phyloP scores from a whole-genome alignment of 768 basidiomycete species.

The Psilocybe subaeruginosa region DNA sequence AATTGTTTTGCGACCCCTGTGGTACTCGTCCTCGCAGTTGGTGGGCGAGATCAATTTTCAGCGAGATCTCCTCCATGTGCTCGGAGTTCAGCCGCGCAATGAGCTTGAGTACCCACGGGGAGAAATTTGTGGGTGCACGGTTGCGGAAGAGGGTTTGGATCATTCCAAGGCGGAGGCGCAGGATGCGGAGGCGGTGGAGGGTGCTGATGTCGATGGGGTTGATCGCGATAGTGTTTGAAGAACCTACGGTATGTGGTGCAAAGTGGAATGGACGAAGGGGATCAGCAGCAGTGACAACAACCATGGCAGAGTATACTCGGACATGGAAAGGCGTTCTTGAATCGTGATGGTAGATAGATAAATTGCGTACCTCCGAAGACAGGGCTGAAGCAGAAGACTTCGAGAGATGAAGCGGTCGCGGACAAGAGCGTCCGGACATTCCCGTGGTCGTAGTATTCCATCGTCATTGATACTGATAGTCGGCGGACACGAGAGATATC shows the following conservation, averaged over 20 bases:
- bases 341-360: no score
- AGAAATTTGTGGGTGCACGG: neutral
- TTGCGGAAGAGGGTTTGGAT: neutral
- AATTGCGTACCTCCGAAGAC: neutral
- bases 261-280: neutral
- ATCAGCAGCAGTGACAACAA: no score
- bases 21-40: no score
- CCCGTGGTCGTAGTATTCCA: conserved; percentile 14
- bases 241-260: neutral
- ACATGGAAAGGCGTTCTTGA: no score
- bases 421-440: conserved; percentile 5
- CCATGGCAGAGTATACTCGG: no score
- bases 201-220: neutral
- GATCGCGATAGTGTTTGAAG: neutral
- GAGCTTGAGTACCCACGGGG: neutral
- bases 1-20: neutral
- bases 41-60: neutral
- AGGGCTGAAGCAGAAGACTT: conserved; percentile 12
- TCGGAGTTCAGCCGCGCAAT: neutral
- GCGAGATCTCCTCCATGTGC: neutral
- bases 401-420: neutral
- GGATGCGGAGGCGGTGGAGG: neutral
- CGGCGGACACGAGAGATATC: neutral
- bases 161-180: neutral
- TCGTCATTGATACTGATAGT: conserved; percentile 10